Evolutionary conservation across 345 rosid species (phyloP), one percentile per base, ranked within the genome.

Genomic region (Euphorbia pulcherrima): DNA sequence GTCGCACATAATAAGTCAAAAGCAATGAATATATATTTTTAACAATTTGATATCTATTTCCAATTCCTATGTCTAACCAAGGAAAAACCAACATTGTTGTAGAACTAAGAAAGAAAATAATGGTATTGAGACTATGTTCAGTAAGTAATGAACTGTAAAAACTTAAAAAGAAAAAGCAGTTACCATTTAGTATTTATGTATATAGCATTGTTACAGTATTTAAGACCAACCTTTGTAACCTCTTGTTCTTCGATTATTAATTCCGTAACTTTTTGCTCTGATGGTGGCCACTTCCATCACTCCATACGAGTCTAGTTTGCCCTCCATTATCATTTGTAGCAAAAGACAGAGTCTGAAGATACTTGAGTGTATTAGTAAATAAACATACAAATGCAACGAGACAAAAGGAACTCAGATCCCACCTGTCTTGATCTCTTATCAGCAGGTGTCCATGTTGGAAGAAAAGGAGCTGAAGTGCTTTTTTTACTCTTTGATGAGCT

Each of bases 301-400:
- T 83, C 96, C 98, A 92, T 41, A 95, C 86, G 54, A 95, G 84
- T 84, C 80, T 87, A 30, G 96, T 83, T 79, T 90, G 97, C 66
- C 81, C 72, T 73, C 87, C 90, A 70, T 68, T 75, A 71, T 78
- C 88, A 62, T 73, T 80, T 63, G 23, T 75, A 53, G 81, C 75
- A 66, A 72, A 92, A 61, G 94, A 81, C 59, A 92, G 81, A 66
- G 83, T 79, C 96, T 95, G 86, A 68, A 86, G 17, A 30, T 20
- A 24, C 47, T 30, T 27, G 30, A 68, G 68, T 1, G 13, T 24
- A 18, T n/a, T 48, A 68, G 10, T 14, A 58, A 7, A 51, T n/a
- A 33, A 74, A 62, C 18, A 41, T 30, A 61, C n/a, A 35, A 21
- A 50, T 20, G 3, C n/a, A 14, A 33, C 5, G 24, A 21, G 18